Conservation (phyloP, 176 grass and related monocot species). For the Aegilops speltoides region DNA sequence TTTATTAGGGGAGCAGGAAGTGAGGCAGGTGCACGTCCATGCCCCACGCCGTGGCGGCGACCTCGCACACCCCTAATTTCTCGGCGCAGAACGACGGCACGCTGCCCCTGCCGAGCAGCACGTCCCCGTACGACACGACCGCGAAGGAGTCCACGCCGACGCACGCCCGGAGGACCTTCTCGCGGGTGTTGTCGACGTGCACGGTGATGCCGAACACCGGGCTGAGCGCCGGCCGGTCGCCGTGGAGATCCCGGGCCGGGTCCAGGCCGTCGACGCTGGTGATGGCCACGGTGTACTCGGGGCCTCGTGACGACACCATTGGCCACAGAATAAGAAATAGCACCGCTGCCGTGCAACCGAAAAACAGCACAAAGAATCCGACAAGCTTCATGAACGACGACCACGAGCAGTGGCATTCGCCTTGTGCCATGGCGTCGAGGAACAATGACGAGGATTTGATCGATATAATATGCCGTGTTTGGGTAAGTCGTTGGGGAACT, state of each 20-base stretch:
- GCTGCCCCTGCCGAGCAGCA: constrained; percentile 20
- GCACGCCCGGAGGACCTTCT: neutral
- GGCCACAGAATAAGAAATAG: too few species aligned
- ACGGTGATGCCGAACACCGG: constrained; percentile 31
- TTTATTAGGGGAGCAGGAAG: neutral
- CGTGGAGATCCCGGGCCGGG: neutral
- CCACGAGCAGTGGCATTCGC: too few species aligned
- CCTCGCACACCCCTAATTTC: neutral
- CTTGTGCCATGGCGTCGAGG: too few species aligned
- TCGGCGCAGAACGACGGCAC: neutral
- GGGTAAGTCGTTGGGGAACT: too few species aligned
- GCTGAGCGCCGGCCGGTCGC: neutral
- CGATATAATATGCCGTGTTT: too few species aligned
- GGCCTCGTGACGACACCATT: neutral
- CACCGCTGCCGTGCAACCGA: too few species aligned
- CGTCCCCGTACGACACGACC: constrained; percentile 3
- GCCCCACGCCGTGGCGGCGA: neutral
- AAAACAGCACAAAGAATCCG: too few species aligned
- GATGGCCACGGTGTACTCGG: neutral
- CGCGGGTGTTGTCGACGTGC: neutral
- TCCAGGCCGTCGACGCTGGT: constrained; percentile 15
- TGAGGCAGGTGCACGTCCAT: neutral
- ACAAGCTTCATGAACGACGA: too few species aligned
- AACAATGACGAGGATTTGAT: too few species aligned
- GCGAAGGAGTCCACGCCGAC: neutral